These are phyloP conservation scores for Apiospora malaysiana DNA, from an alignment of 2,329 filamentous ascomycete genomes.

Conservation along the genomic window DNA sequence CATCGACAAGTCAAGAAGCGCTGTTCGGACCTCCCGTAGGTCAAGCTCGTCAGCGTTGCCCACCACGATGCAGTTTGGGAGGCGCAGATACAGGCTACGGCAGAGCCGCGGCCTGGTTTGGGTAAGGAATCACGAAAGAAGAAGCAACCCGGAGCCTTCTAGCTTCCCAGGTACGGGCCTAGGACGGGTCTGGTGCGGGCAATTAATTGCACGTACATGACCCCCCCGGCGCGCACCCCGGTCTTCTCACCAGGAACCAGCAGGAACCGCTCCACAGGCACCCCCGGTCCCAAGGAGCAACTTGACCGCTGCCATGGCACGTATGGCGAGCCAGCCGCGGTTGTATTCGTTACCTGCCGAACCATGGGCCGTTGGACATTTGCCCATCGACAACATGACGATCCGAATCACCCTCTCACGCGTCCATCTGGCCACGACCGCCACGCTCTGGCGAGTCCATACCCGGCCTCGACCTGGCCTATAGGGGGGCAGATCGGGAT, in stretches of 20 bases:
- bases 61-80: background rate
- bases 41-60: background rate
- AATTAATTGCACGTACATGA: slow-evolving; percentile 12
- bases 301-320: background rate
- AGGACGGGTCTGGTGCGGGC: slow-evolving; percentile 1
- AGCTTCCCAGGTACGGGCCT: background rate
- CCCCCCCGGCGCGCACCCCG: background rate
- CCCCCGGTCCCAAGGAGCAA: background rate
- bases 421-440: background rate
- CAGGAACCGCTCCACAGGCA: background rate
- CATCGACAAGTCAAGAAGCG: background rate
- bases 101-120: slow-evolving; percentile 3
- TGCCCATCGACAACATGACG: background rate
- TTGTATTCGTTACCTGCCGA: background rate
- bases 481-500: slow-evolving; percentile 10
- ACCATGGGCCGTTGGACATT: slow-evolving; percentile 1
- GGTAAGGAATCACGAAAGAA: background rate
- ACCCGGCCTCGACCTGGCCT: background rate
- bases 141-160: background rate
- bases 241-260: background rate
- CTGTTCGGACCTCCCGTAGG: background rate
- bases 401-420: slow-evolving; percentile 4
- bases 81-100: background rate
- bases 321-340: slow-evolving; percentile 3
- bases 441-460: background rate